Base-by-base conservation (phyloP, 495 filamentous ascomycete genomes). In the Penicillium coprophilum region DNA sequence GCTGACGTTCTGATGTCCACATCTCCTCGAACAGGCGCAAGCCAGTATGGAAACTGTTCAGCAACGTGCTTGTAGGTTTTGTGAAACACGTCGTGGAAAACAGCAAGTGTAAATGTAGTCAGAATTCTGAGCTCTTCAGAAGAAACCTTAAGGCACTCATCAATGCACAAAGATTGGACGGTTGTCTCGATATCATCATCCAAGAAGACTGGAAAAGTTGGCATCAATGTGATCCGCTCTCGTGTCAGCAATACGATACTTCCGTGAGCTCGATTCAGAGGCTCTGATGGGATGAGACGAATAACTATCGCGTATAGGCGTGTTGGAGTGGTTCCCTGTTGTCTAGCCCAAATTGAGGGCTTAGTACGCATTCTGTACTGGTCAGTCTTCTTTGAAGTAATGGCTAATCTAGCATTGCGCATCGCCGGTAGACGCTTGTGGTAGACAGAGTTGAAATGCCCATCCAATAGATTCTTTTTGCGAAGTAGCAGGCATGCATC, bases 81-180 rank as follows among this genome's bases (percentile, higher is more conserved):
- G 59, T 89, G 91, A 69, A 96, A 98, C 1, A 97, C 71, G 64
- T 97, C 90, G n/a, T 82, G 74, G 63, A 92, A 96, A 4, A 95
- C 68, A 9, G 80, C 79, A 32, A 92, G 72, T 0, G 90, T 96
- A 61, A 95, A 93, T 2, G 65, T 64, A 19, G 81, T 86, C 36
- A 97, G 59, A 10, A 70, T 62, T 6, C 79, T 64, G 6, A 89
- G 52, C 2, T 76, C 69, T 2, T 72, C 62, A 0, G 64, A 40
- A 4, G 64, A 59, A 2, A 86, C 57, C 9, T 67, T 19, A 11
- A 93, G 47, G 4, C 71, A 55, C 9, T 48, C 63, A 2, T 65
- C 46, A 11, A 82, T 60, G n/a, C 54, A 73, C 17, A 24, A 70
- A 41, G 54, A 82, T n/a, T 61, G 65, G n/a, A 93, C 81, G 3